Percentiles rank a stretch among this genome's conserved stretches.
Evolutionary conservation across 495 filamentous ascomycete species (phyloP).

Genomic region (Annulohypoxylon stygium): DNA sequence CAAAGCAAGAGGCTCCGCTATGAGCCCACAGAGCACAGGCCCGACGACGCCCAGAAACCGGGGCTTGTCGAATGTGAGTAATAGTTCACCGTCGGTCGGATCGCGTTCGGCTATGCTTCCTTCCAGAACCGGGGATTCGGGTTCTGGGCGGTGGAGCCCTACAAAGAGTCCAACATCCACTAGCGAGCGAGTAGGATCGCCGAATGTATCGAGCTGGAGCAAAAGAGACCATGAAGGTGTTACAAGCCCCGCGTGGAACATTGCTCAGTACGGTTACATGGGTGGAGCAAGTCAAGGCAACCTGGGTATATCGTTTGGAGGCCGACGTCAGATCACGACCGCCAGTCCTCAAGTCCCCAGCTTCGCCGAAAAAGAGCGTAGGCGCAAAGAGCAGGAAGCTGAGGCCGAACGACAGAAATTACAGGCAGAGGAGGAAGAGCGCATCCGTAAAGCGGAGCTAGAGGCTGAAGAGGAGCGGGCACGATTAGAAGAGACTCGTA

Average conservation of each 20-base stretch:
- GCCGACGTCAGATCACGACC: conserved; percentile 90
- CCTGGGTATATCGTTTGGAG: conserved; percentile 92
- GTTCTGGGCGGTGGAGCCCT: conserved; percentile 71
- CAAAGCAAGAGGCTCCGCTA: conserved; percentile 68
- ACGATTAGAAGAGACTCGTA: conserved; percentile 75
- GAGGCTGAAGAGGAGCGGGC: conserved; percentile 79
- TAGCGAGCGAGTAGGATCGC: conserved; percentile 53
- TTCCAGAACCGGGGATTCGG: conserved; percentile 62
- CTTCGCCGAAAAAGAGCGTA: conserved; percentile 68
- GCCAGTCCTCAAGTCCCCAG: conserved; percentile 82
- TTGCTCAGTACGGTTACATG: conserved; percentile 98
- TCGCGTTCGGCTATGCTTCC: conserved; percentile 57
- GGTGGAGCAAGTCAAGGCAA: conserved; percentile 97
- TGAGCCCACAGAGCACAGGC: conserved; percentile 80
- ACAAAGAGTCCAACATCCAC: conserved; percentile 64
- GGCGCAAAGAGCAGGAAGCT: conserved; percentile 64
- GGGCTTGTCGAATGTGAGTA: conserved; percentile 77
- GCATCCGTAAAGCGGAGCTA: conserved; percentile 68
- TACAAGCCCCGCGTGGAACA: conserved; percentile 96
- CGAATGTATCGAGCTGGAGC: conserved; percentile 87
- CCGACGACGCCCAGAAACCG: conserved; percentile 64
- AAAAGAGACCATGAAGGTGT: conserved; percentile 82
- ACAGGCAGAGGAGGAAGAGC: conserved; percentile 76
- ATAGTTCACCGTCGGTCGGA: conserved; percentile 67
- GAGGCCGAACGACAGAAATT: conserved; percentile 70